A percentile compares a stretch with the other conserved stretches of the same genome.
Conservation (phyloP, 2,329 filamentous ascomycete genomes). For the Hypoxylon sp. region DNA sequence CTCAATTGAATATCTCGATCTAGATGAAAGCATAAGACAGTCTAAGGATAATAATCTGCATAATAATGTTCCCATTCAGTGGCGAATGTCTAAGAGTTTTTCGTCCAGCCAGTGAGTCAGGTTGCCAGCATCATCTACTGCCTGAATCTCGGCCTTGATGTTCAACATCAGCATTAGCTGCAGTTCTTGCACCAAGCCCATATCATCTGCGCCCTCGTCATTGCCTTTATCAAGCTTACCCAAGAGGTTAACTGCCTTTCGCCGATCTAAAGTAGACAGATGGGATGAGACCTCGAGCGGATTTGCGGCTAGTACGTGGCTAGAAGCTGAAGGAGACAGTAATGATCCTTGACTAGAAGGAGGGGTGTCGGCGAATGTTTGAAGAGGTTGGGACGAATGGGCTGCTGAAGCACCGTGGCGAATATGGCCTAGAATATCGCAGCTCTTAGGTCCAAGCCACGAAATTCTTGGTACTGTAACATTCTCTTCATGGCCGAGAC, state of each 20-base stretch:
- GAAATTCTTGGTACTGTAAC: constrained; percentile 65
- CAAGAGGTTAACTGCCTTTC: constrained; percentile 69
- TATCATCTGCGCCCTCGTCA: constrained; percentile 52
- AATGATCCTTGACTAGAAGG: constrained; percentile 10
- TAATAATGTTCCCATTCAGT: background rate
- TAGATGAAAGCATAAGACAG: background rate
- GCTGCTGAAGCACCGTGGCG: background rate
- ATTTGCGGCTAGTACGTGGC: background rate
- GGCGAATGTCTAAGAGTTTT: constrained; percentile 53
- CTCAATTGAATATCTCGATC: background rate
- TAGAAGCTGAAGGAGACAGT: background rate
- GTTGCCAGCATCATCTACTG: constrained; percentile 70
- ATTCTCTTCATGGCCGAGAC: constrained; percentile 71
- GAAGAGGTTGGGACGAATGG: background rate
- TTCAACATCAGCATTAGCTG: constrained; percentile 82
- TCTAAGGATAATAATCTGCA: background rate
- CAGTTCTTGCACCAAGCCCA: constrained; percentile 68
- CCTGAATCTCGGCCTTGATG: constrained; percentile 83
- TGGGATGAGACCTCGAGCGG: constrained; percentile 47
- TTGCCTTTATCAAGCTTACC: constrained; percentile 56
- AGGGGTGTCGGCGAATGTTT: background rate
- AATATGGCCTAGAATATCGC: constrained; percentile 56
- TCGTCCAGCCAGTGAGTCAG: constrained; percentile 66
- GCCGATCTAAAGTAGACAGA: constrained; percentile 71
- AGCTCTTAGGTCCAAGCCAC: constrained; percentile 75